Percentiles rank a stretch among this genome's conserved stretches.
Conservation (phyloP, 1,139 yeast species). For the Kodamaea anthophila region DNA sequence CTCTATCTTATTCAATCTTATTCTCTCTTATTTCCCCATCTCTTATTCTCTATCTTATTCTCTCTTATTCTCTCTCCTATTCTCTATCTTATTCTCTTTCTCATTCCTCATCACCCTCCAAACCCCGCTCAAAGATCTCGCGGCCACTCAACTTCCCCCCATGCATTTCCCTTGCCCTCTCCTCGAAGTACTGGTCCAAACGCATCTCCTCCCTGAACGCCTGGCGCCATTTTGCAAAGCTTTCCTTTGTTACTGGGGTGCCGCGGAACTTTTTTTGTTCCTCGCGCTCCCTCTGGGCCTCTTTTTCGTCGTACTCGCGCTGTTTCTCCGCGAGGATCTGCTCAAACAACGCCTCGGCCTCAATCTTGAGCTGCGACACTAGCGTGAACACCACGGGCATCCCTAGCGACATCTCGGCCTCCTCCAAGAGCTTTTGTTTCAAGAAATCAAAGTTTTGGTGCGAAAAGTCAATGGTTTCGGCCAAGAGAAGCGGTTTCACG, state of each 20-base stretch:
- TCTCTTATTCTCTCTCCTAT: slow-evolving; percentile 4
- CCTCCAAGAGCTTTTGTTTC: slow-evolving; percentile 39
- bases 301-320: slow-evolving; percentile 49
- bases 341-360: slow-evolving; percentile 61
- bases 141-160: slow-evolving; percentile 77
- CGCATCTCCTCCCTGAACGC: slow-evolving; percentile 57
- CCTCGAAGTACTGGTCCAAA: slow-evolving; percentile 43
- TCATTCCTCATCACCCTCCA: slow-evolving; percentile 43
- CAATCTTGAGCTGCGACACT: slow-evolving; percentile 70
- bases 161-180: slow-evolving; percentile 53
- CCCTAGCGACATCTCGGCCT: slow-evolving; percentile 75
- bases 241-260: slow-evolving; percentile 71
- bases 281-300: slow-evolving; percentile 54
- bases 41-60: not conserved
- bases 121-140: slow-evolving; percentile 84
- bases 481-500: slow-evolving; percentile 41
- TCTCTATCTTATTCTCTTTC: slow-evolving; percentile 10
- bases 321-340: slow-evolving; percentile 52
- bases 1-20: not conserved
- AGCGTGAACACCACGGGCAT: slow-evolving; percentile 84
- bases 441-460: slow-evolving; percentile 40
- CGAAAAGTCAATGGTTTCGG: slow-evolving; percentile 51
- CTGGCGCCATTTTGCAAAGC: slow-evolving; percentile 64
- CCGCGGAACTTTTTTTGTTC: slow-evolving; percentile 77
- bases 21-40: too few relatives aligned